These are phyloP conservation scores for Flaveria ramosissima DNA, from an alignment of 129 eudicot species.

Conservation along the genomic window DNA sequence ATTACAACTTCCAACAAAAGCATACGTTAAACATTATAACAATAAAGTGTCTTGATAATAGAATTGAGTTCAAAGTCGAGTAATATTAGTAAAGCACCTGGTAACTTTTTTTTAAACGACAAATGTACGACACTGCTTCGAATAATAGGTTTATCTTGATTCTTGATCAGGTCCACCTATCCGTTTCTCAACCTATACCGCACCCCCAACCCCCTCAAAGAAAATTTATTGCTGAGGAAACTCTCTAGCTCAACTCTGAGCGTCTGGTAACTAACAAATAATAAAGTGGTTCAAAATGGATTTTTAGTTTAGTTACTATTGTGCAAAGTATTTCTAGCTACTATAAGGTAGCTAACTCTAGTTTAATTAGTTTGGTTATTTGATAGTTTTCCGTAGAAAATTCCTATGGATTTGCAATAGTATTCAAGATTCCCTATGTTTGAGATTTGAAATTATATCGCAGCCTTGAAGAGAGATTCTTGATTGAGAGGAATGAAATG, in stretches of 20 bases:
- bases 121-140: no score
- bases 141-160: no score
- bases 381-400: neutral
- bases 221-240: no score
- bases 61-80: neutral
- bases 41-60: neutral
- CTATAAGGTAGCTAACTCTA: neutral
- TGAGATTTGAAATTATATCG: slow-evolving; percentile 16
- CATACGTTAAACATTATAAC: neutral
- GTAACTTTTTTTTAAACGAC: no score
- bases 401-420: neutral
- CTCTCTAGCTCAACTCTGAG: no score
- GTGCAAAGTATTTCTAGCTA: neutral
- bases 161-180: no score
- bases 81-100: neutral
- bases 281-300: no score
- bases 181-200: no score
- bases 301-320: neutral
- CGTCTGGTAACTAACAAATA: no score
- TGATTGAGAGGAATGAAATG: slow-evolving; percentile 24
- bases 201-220: no score
- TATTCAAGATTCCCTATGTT: slow-evolving; percentile 32
- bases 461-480: slow-evolving; percentile 26
- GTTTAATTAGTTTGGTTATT: neutral
- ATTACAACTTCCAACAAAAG: neutral